Base-by-base conservation (phyloP, 1,284 basidiomycete genomes). In the Moniliophthora roreri region DNA sequence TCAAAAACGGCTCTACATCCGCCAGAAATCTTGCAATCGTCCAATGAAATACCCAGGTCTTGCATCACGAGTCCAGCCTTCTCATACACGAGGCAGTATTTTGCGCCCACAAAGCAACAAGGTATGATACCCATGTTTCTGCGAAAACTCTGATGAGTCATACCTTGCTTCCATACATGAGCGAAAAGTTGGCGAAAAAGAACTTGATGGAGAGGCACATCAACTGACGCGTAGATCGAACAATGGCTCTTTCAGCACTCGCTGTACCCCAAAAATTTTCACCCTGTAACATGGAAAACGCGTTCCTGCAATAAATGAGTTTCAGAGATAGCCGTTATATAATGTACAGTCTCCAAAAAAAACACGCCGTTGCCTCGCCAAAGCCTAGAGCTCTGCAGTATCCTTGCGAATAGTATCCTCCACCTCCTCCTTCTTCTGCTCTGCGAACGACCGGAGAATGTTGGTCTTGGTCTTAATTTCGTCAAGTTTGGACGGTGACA, bases 401-500 rank as follows among this genome's bases (percentile, higher is more conserved):
- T 70, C 61, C 71, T 66, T 55, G 65, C 74, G 28, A 41, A 56
- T 16, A 18, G 46, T 45, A 21, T 34, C 20, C n/a, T 52, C 45
- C 23, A 73, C 61, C 59, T 71, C 75, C 58, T 73, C 74, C 34
- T 67, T 70, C 66, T 82, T 81, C 60, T 81, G 71, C 49, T 72
- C 73, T 20, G 77, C 73, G 66, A 97, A 96, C 0, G 91, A 82
- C 8, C 76, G 70, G 51, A 97, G 82, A 60, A 97, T 83, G 74
- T 98, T 98, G 49, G 82, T 80, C 78, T 95, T 96, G 69, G 91
- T 82, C 73, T 93, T 91, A 64, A 98, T 85, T 76, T 98, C 94
- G 69, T 99, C 96, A 41, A 95, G 75, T 74, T 98, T 98, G 50
- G 79, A 71, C 0, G 82, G 77, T 4, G 89, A 79, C 38, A 98